A percentile compares a stretch with the other conserved stretches of the same genome.
These are phyloP conservation scores for Coniochaeta hoffmannii DNA, from an alignment of 2,329 filamentous ascomycete genomes.

Conservation along the genomic window DNA sequence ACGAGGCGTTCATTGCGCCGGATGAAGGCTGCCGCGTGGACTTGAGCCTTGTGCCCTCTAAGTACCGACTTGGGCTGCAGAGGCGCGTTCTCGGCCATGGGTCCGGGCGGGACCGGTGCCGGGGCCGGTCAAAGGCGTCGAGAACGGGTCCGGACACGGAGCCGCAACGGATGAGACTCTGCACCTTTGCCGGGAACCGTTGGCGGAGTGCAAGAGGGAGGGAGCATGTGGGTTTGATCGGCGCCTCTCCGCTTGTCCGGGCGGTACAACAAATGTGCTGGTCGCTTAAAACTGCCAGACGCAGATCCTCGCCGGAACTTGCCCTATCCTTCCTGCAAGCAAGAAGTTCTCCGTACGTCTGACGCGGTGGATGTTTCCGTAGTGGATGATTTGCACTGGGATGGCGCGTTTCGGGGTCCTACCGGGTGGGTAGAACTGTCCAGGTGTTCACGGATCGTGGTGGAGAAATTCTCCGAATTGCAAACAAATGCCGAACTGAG, in stretches of 20 bases:
- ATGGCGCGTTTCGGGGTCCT: neutral
- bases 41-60: slow-evolving; percentile 74
- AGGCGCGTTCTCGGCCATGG: slow-evolving; percentile 8
- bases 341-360: neutral
- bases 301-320: neutral
- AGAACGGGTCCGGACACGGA: neutral
- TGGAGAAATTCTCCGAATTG: neutral
- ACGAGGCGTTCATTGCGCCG: slow-evolving; percentile 67
- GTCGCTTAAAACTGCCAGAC: neutral
- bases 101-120: neutral
- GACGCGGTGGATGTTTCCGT: neutral
- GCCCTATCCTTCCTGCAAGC: neutral
- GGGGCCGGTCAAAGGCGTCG: neutral
- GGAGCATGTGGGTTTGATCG: neutral
- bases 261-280: neutral
- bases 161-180: neutral
- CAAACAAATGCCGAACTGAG: neutral
- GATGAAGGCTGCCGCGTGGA: slow-evolving; percentile 71
- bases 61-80: slow-evolving; percentile 58
- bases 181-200: neutral
- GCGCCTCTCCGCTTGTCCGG: neutral
- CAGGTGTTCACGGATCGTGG: neutral
- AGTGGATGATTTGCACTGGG: neutral
- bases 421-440: too few species aligned
- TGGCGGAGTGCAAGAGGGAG: neutral